Evolutionary conservation across 1,284 basidiomycete species (phyloP).

Genomic region (Rhizoctonia solani): DNA sequence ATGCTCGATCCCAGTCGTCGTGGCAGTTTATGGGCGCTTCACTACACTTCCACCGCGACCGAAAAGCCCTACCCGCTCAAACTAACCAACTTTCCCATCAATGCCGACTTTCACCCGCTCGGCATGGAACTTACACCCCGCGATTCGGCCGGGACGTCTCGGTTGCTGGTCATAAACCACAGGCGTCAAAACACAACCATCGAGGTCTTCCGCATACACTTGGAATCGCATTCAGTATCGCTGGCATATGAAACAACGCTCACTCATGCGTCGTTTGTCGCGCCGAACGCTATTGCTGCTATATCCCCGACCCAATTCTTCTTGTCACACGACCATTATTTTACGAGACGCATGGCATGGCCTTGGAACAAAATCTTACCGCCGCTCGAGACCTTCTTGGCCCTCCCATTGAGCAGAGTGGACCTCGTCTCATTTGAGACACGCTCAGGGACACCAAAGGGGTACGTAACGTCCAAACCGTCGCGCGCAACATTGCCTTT

Average conservation of each 20-base stretch:
- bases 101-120: conserved; percentile 61
- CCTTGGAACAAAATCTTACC: conserved; percentile 55
- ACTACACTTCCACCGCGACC: conserved; percentile 31
- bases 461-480: conserved; percentile 47
- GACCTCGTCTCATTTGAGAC: conserved; percentile 45
- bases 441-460: neutral
- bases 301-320: conserved; percentile 66
- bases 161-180: conserved; percentile 68
- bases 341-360: conserved; percentile 63
- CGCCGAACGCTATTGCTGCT: conserved; percentile 67
- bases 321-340: conserved; percentile 68
- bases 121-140: conserved; percentile 58
- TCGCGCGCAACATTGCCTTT: conserved; percentile 59
- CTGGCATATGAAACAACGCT: conserved; percentile 55
- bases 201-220: conserved; percentile 61
- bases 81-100: conserved; percentile 52
- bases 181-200: conserved; percentile 59
- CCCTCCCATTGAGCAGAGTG: conserved; percentile 62
- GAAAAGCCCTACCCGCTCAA: conserved; percentile 41
- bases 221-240: conserved; percentile 11
- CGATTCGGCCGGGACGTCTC: conserved; percentile 54
- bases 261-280: conserved; percentile 56
- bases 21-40: conserved; percentile 52
- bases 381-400: conserved; percentile 57
- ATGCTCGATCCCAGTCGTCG: conserved; percentile 54